Conservation (phyloP, 2,329 filamentous ascomycete genomes). For the Xylaria sp. region DNA sequence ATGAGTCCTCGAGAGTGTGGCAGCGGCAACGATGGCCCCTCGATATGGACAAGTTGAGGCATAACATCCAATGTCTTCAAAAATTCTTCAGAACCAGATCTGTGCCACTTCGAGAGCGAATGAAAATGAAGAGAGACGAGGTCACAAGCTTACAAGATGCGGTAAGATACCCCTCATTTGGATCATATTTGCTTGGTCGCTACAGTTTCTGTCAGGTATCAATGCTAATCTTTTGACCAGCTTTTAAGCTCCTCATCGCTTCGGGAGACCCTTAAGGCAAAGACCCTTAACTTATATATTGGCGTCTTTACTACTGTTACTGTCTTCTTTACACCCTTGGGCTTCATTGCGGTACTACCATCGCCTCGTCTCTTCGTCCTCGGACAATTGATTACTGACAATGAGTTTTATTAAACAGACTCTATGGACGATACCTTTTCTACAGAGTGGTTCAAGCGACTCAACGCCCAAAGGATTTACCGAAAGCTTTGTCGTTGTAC, state of each 20-base stretch:
- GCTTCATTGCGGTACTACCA: slow-evolving; percentile 29
- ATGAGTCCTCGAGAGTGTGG: slow-evolving; percentile 18
- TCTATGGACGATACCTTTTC: slow-evolving; percentile 29
- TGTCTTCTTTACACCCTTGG: slow-evolving; percentile 33
- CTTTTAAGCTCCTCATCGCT: slow-evolving; percentile 32
- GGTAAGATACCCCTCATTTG: background rate
- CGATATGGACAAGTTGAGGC: slow-evolving; percentile 12
- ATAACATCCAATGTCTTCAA: slow-evolving; percentile 15
- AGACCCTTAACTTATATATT: slow-evolving; percentile 33
- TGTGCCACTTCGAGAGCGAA: slow-evolving; percentile 24
- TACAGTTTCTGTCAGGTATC: background rate
- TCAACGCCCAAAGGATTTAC: slow-evolving; percentile 25
- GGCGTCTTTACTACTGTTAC: slow-evolving; percentile 34
- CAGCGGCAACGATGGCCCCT: slow-evolving; percentile 22
- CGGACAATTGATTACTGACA: background rate
- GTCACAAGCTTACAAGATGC: slow-evolving; percentile 34
- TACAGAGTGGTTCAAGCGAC: slow-evolving; percentile 9
- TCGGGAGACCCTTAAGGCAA: slow-evolving; percentile 33
- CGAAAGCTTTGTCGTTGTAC: slow-evolving; percentile 29
- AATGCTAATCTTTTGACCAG: slow-evolving; percentile 11
- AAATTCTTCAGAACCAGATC: slow-evolving; percentile 23
- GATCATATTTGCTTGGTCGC: background rate
- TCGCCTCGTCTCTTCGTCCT: no score
- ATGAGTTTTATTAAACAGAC: background rate
- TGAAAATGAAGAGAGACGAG: slow-evolving; percentile 33